Conservation (phyloP, 805 yeast genomes). For the Wickerhamomyces strasburgensis region DNA sequence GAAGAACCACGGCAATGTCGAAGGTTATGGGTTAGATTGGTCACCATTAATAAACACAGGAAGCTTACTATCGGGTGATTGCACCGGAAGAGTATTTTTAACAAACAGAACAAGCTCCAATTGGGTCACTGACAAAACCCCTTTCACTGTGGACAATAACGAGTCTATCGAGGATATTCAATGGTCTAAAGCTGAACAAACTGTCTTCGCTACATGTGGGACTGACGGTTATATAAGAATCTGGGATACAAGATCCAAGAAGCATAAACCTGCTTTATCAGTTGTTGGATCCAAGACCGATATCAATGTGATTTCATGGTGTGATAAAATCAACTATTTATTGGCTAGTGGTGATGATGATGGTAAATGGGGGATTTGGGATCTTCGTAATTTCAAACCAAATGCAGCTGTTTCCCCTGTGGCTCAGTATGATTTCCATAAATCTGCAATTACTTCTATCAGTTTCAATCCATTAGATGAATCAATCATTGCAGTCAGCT, state of each 20-base stretch:
- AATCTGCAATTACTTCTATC: constrained; percentile 86
- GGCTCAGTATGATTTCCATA: constrained; percentile 93
- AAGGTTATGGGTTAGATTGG: constrained; percentile 98
- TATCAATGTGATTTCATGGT: constrained; percentile 95
- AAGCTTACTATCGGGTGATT: constrained; percentile 81
- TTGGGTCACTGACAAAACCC: constrained; percentile 84
- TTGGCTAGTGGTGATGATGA: constrained; percentile 96
- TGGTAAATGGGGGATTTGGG: constrained; percentile 98
- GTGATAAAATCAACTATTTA: constrained; percentile 76
- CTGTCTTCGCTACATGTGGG: constrained; percentile 95
- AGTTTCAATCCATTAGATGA: constrained; percentile 95
- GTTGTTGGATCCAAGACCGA: constrained; percentile 77
- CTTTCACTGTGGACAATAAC: constrained; percentile 58
- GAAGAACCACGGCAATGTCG: constrained; percentile 85
- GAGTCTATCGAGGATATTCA: constrained; percentile 93
- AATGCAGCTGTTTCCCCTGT: constrained; percentile 61
- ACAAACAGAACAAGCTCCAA: constrained; percentile 71
- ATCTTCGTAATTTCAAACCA: constrained; percentile 76
- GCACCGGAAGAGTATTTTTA: constrained; percentile 73
- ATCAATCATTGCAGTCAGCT: constrained; percentile 90
- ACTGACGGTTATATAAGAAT: constrained; percentile 87
- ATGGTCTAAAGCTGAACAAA: constrained; percentile 88
- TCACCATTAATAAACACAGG: constrained; percentile 81
- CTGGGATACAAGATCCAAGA: constrained; percentile 95
- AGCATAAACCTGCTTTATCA: constrained; percentile 85